Percentiles rank a stretch among this genome's conserved stretches.
phyloP scores from a whole-genome alignment of 2,329 filamentous ascomycete genomes.

The Hypoxylon sp. region DNA sequence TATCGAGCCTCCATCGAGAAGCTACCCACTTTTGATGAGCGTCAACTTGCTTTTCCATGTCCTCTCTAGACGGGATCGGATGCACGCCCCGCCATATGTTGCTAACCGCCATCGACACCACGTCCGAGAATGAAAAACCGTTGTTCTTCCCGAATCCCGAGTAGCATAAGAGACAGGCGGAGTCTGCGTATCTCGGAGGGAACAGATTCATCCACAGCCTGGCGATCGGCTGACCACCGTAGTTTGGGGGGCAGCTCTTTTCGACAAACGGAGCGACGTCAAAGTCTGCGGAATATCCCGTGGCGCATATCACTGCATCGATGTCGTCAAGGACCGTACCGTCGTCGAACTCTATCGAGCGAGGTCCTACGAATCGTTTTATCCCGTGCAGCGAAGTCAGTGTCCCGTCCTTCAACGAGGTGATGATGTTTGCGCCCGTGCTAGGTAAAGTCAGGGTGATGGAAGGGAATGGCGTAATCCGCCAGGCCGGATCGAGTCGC shows the following conservation, averaged over 20 bases:
- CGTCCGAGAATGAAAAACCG: constrained; percentile 53
- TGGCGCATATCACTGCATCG: constrained; percentile 53
- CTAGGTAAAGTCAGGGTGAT: constrained; percentile 45
- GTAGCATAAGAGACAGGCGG: constrained; percentile 53
- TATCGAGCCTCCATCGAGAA: constrained; percentile 40
- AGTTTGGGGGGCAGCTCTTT: constrained; percentile 37
- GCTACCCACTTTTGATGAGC: constrained; percentile 49
- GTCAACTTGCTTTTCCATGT: constrained; percentile 50
- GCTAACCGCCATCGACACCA: constrained; percentile 56
- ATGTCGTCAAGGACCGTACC: constrained; percentile 47
- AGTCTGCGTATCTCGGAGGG: constrained; percentile 54
- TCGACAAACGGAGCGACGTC: constrained; percentile 47
- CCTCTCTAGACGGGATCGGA: constrained; percentile 46
- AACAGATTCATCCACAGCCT: constrained; percentile 58
- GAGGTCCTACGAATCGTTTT: constrained; percentile 35
- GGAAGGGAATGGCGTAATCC: constrained; percentile 49
- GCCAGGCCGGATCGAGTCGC: constrained; percentile 50
- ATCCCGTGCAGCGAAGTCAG: constrained; percentile 50
- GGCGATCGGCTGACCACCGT: constrained; percentile 48
- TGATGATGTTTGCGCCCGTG: constrained; percentile 47
- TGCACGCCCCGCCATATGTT: constrained; percentile 56
- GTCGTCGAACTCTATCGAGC: constrained; percentile 50
- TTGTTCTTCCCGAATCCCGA: constrained; percentile 50
- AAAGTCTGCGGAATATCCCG: constrained; percentile 55
- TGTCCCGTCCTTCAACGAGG: constrained; percentile 46